phyloP scores from a whole-genome alignment of 768 basidiomycete genomes.

The Clavaria fumosa region DNA sequence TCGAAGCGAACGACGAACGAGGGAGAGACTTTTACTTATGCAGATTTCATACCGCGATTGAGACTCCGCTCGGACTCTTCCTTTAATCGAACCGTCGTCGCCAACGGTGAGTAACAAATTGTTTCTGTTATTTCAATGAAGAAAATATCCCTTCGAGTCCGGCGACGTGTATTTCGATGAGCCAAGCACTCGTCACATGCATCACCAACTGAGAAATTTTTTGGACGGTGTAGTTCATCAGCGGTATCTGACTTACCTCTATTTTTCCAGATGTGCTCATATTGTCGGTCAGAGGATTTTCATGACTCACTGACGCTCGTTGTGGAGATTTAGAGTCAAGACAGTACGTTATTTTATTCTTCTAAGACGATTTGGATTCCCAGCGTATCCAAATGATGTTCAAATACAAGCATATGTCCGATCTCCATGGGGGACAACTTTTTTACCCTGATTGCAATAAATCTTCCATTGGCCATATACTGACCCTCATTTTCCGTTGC shows the following conservation, averaged over 20 bases:
- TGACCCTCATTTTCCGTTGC: too few species aligned
- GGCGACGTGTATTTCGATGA: conserved; percentile 56
- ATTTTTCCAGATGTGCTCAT: too few species aligned
- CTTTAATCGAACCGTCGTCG: conserved; percentile 6
- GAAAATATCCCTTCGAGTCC: conserved; percentile 57
- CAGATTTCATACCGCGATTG: neutral
- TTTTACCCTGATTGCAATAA: too few species aligned
- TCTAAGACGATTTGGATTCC: neutral
- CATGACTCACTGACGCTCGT: too few species aligned
- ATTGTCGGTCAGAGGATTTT: too few species aligned
- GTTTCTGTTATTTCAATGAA: conserved; percentile 28
- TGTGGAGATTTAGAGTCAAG: too few species aligned
- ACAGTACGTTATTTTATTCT: too few species aligned
- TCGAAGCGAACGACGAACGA: too few species aligned
- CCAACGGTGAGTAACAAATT: conserved; percentile 15
- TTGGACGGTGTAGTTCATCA: conserved; percentile 6
- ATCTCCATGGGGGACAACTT: conserved; percentile 39
- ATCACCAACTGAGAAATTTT: conserved; percentile 41
- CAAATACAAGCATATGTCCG: conserved; percentile 68
- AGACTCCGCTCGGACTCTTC: neutral
- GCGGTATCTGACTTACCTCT: conserved; percentile 4
- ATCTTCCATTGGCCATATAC: too few species aligned
- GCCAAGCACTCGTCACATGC: conserved; percentile 66
- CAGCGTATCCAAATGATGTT: conserved; percentile 2
- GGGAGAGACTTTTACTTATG: too few species aligned